Evolutionary conservation across 345 rosid genomes (phyloP).

Genomic region (Brassica rapa): DNA sequence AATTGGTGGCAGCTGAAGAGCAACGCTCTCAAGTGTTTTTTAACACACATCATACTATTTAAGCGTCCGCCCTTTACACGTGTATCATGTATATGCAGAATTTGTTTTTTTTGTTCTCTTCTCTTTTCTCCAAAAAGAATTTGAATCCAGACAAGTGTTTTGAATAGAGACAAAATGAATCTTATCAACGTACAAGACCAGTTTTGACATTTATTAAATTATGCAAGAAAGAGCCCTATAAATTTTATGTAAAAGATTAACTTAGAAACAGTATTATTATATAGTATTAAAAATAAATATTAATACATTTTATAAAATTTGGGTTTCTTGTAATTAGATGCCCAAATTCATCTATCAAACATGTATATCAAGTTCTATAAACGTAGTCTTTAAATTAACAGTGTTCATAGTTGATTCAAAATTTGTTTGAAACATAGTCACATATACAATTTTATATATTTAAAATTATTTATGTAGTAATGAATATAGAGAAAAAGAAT

Average conservation of each 20-base stretch:
- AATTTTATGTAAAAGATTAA: not conserved
- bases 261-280: not conserved
- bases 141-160: not conserved
- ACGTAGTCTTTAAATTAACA: not conserved
- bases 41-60: slow-evolving; percentile 10
- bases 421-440: not conserved
- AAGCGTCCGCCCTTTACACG: slow-evolving; percentile 9
- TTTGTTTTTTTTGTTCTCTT: not conserved
- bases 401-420: not conserved
- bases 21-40: not conserved
- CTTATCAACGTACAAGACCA: not conserved
- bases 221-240: not conserved
- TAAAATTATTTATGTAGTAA: not conserved
- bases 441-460: not conserved
- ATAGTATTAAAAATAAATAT: not conserved
- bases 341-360: not conserved
- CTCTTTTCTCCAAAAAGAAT: not conserved
- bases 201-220: not conserved
- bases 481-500: not conserved
- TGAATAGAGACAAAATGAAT: not conserved
- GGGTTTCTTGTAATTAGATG: not conserved
- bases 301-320: not conserved
- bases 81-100: not conserved
- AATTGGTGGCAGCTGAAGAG: slow-evolving; percentile 29
- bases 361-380: not conserved